Evolutionary conservation across 345 rosid genomes (phyloP), one percentile per base, ranked within the genome.

Genomic region (Turnera subulata): DNA sequence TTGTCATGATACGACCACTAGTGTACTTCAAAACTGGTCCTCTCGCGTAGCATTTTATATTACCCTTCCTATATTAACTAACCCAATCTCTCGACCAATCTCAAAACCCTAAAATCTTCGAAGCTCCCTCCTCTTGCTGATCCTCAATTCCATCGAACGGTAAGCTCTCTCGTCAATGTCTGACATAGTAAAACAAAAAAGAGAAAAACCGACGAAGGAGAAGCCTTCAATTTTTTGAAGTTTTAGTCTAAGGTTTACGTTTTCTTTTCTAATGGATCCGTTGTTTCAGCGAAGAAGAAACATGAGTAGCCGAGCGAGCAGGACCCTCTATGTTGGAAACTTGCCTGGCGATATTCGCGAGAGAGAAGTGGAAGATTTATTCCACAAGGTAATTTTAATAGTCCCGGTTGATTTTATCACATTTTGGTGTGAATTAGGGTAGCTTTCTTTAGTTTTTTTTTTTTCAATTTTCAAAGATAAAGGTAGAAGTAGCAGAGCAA

Each of bases 271-370:
- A 19, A 10, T 1, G 16, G n/a, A 19, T 50, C 12, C 18, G 18
- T 59, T 19, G 11, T 61, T 64, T 38, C 67, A 77, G 75, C n/a
- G 61, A 49, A 4, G 5, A 3, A 63, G 50, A 22, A 65, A 75
- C 66, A 89, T 87, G 96, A 76, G 89, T 61, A 76, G 87, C 76
- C 90, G 95, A 10, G 85, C 92, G 61, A 87, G 82, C 74, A 69
- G 97, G 29, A 89, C 97, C 39, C 71, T 93, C 49, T 93, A 90
- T 54, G 99, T 88, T 1, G 97, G 99, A n/a, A 93, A 93, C 65
- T 84, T 93, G 14, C 97, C 97, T 1, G 97, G 96, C 2, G 99
- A 93, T 58, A 80, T 82, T 59, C 88, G 97, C 42, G 69, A 79
- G 80, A 69, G 87, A 60, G 99, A 90, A 69, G 88, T 93, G 11